These are phyloP conservation scores for Linanthus parryae DNA, from an alignment of 148 eudicot species.

Conservation along the genomic window DNA sequence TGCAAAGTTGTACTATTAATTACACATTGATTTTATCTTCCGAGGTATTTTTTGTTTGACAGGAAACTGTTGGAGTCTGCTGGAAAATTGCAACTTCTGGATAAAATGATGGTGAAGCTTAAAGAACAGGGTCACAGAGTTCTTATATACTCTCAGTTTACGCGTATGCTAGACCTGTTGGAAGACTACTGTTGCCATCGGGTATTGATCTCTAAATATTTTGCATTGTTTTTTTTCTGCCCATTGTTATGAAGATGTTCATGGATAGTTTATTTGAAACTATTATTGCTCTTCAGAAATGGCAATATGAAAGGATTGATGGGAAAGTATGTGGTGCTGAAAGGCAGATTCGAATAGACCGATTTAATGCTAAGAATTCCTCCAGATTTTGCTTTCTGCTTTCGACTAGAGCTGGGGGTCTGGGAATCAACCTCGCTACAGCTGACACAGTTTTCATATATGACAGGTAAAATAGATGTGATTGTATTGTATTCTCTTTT, in stretches of 20 bases:
- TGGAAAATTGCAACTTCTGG: constrained; percentile 74
- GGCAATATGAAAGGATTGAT: constrained; percentile 90
- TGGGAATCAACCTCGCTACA: constrained; percentile 94
- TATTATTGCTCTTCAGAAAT: constrained; percentile 43
- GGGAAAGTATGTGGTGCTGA: constrained; percentile 94
- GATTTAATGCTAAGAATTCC: constrained; percentile 84
- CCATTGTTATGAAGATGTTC: too few species aligned
- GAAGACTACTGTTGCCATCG: constrained; percentile 74
- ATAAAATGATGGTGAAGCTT: constrained; percentile 90
- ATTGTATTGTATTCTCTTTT: background rate
- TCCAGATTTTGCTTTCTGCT: constrained; percentile 81
- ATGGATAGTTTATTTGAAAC: background rate
- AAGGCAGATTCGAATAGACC: constrained; percentile 87
- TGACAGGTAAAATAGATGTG: constrained; percentile 69
- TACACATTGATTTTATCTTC: background rate
- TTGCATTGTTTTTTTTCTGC: too few species aligned
- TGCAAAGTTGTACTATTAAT: background rate
- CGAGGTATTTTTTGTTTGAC: constrained; percentile 17
- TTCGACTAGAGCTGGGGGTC: constrained; percentile 96
- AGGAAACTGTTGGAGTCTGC: constrained; percentile 80
- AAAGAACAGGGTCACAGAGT: constrained; percentile 95
- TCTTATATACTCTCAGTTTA: constrained; percentile 85
- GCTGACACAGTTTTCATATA: constrained; percentile 95
- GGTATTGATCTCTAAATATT: constrained; percentile 31
- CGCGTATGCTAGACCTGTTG: constrained; percentile 79